These are phyloP conservation scores for Parmales sp. DNA, from an alignment of 108 stramenopile genomes.

Conservation along the genomic window DNA sequence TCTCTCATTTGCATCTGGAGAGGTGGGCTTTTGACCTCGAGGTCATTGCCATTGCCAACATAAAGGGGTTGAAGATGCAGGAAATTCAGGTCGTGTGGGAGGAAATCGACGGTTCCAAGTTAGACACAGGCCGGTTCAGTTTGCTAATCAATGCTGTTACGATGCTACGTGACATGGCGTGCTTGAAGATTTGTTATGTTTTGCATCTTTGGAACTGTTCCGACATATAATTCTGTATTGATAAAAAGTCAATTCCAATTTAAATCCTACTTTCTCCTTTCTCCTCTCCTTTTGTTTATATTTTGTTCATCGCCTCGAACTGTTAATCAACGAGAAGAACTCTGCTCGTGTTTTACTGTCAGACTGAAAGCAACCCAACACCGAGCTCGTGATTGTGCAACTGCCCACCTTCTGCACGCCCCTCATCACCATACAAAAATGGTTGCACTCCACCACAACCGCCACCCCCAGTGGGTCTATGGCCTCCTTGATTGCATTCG, in stretches of 20 bases:
- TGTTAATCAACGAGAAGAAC: conserved; percentile 81
- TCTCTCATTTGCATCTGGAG: too few relatives aligned
- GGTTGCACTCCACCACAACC: conserved; percentile 91
- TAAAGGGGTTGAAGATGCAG: conserved; percentile 21
- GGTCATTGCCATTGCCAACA: conserved; percentile 25
- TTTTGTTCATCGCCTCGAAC: too few relatives aligned
- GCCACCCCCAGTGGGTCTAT: conserved; percentile 86
- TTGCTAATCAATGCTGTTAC: too few relatives aligned
- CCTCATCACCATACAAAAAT: conserved; percentile 98
- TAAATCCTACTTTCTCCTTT: too few relatives aligned
- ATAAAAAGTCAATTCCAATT: too few relatives aligned
- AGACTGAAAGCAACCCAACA: conserved; percentile 78
- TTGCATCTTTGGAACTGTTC: too few relatives aligned
- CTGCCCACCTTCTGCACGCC: conserved; percentile 89
- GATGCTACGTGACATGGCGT: too few relatives aligned
- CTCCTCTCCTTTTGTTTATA: too few relatives aligned
- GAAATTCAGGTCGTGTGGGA: conserved; percentile 46
- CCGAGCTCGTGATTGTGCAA: conserved; percentile 76
- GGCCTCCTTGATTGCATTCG: conserved; percentile 82
- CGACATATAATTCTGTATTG: too few relatives aligned
- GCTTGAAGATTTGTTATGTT: too few relatives aligned
- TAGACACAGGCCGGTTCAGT: too few relatives aligned
- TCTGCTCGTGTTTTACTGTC: conserved; percentile 82
- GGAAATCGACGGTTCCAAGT: conserved; percentile 44
- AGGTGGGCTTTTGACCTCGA: conserved; percentile 56